Evolutionary conservation across 2,329 filamentous ascomycete genomes (phyloP).

Genomic region (Aspergillus sojae): DNA sequence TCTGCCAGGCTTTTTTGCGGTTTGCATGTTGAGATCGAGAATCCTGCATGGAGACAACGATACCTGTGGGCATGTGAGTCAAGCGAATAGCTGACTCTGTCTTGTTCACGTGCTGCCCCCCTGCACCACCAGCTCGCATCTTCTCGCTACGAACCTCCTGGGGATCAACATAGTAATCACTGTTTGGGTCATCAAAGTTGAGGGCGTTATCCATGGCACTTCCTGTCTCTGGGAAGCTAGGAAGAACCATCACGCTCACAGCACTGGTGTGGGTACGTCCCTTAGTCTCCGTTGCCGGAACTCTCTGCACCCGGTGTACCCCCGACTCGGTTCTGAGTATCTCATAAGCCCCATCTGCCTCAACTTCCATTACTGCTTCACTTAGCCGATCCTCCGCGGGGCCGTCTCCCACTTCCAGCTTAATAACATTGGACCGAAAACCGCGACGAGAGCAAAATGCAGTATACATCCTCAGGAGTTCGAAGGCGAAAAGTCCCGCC

Average conservation of each 20-base stretch:
- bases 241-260: conserved; percentile 88
- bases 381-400: conserved; percentile 70
- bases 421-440: conserved; percentile 69
- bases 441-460: conserved; percentile 71
- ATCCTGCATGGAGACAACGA: conserved; percentile 89
- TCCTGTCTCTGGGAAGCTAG: conserved; percentile 67
- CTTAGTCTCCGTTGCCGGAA: conserved; percentile 87
- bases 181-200: conserved; percentile 79
- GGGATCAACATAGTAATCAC: conserved; percentile 87
- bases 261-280: conserved; percentile 93
- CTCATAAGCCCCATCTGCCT: conserved; percentile 76
- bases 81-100: conserved; percentile 94
- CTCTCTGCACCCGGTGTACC: conserved; percentile 91
- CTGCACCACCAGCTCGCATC: conserved; percentile 89
- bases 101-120: conserved; percentile 97
- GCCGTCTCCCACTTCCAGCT: conserved; percentile 76
- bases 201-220: conserved; percentile 55
- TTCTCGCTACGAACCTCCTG: conserved; percentile 82
- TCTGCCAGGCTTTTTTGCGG: conserved; percentile 80
- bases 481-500: conserved; percentile 84
- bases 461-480: conserved; percentile 88
- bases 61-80: conserved; percentile 86
- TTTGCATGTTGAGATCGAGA: conserved; percentile 88
- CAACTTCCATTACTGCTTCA: conserved; percentile 86
- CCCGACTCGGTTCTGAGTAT: conserved; percentile 83